Conservation (phyloP, 768 basidiomycete species). For the Tricholomella constricta region DNA sequence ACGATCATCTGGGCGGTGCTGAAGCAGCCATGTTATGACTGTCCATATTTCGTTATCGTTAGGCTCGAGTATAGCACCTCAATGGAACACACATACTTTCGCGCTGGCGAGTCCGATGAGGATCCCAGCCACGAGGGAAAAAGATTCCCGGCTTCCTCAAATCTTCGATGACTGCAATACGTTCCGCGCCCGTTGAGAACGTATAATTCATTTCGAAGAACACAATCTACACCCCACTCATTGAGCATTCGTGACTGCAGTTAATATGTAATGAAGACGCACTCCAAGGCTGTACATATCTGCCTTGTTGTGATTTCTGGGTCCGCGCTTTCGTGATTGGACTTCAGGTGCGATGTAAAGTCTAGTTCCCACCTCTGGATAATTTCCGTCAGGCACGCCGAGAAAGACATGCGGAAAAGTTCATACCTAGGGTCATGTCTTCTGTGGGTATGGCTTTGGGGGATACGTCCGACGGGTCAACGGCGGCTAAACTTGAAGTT, state of each 20-base stretch:
- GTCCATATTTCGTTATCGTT: slow-evolving; percentile 1
- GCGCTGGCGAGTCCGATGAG: slow-evolving; percentile 58
- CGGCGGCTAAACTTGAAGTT: slow-evolving; percentile 76
- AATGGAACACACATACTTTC: slow-evolving; percentile 53
- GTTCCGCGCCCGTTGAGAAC: slow-evolving; percentile 81
- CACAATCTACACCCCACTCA: slow-evolving; percentile 61
- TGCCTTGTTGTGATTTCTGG: slow-evolving; percentile 83
- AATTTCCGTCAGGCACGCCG: not conserved
- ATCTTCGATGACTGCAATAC: slow-evolving; percentile 80
- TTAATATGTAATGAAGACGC: slow-evolving; percentile 25
- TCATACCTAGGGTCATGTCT: slow-evolving; percentile 75
- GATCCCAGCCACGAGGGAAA: slow-evolving; percentile 80
- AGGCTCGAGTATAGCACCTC: not conserved
- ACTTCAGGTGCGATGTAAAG: slow-evolving; percentile 95
- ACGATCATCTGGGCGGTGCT: slow-evolving; percentile 77
- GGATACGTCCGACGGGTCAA: slow-evolving; percentile 71
- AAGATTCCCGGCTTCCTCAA: slow-evolving; percentile 70
- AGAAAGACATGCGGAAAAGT: not conserved
- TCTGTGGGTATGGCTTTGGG: slow-evolving; percentile 47
- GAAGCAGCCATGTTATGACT: slow-evolving; percentile 83
- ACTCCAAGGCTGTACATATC: slow-evolving; percentile 96
- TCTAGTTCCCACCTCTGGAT: slow-evolving; percentile 81
- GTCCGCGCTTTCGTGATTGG: slow-evolving; percentile 58
- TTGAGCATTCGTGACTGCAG: not conserved
- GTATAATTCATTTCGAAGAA: slow-evolving; percentile 96